A percentile compares a stretch with the other conserved stretches of the same genome.
Conservation (phyloP, 2,329 filamentous ascomycete genomes). For the Fusarium verrucosum region DNA sequence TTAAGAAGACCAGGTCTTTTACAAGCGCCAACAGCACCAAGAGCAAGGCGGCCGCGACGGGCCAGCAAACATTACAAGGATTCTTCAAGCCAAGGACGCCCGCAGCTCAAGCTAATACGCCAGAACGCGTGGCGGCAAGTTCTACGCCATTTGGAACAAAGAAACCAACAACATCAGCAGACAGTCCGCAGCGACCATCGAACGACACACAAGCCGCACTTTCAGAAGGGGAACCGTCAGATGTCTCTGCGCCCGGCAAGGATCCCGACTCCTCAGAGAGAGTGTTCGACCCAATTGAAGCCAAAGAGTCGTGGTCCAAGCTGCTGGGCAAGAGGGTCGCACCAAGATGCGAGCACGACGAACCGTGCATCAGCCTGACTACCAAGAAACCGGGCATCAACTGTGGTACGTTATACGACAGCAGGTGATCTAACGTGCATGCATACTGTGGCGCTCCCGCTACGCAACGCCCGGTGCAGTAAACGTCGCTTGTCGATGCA, state of each 20-base stretch:
- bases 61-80: conserved; percentile 72
- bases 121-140: conserved; percentile 3
- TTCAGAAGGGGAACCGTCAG: neutral
- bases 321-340: conserved; percentile 78
- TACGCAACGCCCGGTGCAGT: conserved; percentile 9
- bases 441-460: conserved; percentile 16
- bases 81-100: conserved; percentile 73
- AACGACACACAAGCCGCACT: neutral
- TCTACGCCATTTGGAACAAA: conserved; percentile 29
- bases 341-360: conserved; percentile 86
- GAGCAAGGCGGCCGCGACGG: conserved; percentile 43
- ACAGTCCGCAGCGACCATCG: neutral
- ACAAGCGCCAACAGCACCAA: conserved; percentile 44
- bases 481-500: neutral
- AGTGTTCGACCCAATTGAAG: conserved; percentile 73
- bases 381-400: conserved; percentile 94
- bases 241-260: neutral
- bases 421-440: conserved; percentile 6
- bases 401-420: conserved; percentile 60
- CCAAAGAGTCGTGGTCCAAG: conserved; percentile 86
- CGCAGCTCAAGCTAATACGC: conserved; percentile 13
- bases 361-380: conserved; percentile 82
- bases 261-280: conserved; percentile 46
- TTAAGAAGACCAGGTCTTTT: conserved; percentile 44
- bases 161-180: conserved; percentile 6